Base-by-base conservation (phyloP, 2,329 filamentous ascomycete species). In the Aspergillus thermomutatus region DNA sequence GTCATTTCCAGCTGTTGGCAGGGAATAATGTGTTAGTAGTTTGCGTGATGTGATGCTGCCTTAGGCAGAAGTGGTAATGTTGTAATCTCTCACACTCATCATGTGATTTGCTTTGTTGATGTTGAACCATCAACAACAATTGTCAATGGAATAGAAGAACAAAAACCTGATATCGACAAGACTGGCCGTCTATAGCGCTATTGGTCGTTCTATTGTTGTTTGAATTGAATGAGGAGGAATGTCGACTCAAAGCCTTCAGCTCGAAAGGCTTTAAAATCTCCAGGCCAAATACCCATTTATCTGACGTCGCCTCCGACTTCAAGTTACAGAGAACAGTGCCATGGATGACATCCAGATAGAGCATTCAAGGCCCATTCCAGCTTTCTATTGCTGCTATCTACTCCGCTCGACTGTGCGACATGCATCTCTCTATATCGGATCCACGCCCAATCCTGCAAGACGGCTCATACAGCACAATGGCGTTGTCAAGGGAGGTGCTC, bases 401-500 rank as follows among this genome's bases (percentile, higher is more conserved):
- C 83, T 97, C 37, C 88, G 92, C 21, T 97, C 93, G 0, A 92
- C 87, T 0, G 82, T 92, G 9, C 83, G 85, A 48, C 86, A 86
- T 69, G 81, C 83, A 27, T 77, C 73, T 48, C 81, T 93, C 27
- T 99, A 99, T 74, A 88, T 97, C 54, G 94, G 94, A 53, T 96
- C 91, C 46, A 97, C 94, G 1, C 92, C 92, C 0, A 87, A 97
- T 69, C 93, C 94, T 45, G 86, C 87, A 1, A 84, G 93, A 57
- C 89, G 94, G 14, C 81, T 97, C 25, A 87, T 86, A 60, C 94
- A 97, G 72, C 94, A 99, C 76, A 99, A 99, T 82, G 94, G 94
- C 52, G 78, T 86, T 50, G 82, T 82, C 31, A 89, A 86, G 69
- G 94, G 94, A 52, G 94, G 94, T 37, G 94, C 94, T 28, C 84